Evolutionary conservation across 805 yeast species (phyloP).

Genomic region (Ogataea wickerhamii): DNA sequence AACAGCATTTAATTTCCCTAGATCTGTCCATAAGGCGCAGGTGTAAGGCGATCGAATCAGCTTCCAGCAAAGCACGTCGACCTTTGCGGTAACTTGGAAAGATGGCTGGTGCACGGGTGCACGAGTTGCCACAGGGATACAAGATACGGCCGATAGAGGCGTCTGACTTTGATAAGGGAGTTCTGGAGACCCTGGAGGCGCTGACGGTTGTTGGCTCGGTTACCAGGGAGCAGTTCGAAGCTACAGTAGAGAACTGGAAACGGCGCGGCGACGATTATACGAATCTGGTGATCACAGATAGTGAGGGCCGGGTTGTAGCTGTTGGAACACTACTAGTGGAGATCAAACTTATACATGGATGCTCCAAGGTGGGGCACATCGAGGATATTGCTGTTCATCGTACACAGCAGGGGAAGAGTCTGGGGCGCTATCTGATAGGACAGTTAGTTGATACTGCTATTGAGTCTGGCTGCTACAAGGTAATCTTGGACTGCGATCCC

Average conservation of each 20-base stretch:
- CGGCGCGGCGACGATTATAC: constrained; percentile 51
- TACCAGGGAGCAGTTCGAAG: constrained; percentile 44
- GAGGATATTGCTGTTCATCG: constrained; percentile 85
- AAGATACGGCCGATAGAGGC: constrained; percentile 52
- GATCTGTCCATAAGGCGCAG: no score
- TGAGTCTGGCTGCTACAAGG: constrained; percentile 73
- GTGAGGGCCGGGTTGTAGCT: constrained; percentile 59
- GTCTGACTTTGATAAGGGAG: constrained; percentile 60
- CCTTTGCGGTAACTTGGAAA: no score
- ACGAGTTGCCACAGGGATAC: constrained; percentile 82
- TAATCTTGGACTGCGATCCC: constrained; percentile 84
- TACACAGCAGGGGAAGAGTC: constrained; percentile 75
- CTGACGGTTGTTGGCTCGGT: constrained; percentile 84
- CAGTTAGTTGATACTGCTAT: constrained; percentile 58
- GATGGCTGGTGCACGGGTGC: no score
- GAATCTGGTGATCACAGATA: constrained; percentile 63
- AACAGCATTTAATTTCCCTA: no score
- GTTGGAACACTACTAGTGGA: constrained; percentile 82
- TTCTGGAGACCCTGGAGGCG: constrained; percentile 56
- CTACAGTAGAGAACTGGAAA: constrained; percentile 58
- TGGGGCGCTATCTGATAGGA: constrained; percentile 68
- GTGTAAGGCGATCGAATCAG: no score
- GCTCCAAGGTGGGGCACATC: constrained; percentile 88
- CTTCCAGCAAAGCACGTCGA: no score
- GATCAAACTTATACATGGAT: constrained; percentile 74